Conservation (phyloP, 2,329 filamentous ascomycete species). For the Alternaria sp. region DNA sequence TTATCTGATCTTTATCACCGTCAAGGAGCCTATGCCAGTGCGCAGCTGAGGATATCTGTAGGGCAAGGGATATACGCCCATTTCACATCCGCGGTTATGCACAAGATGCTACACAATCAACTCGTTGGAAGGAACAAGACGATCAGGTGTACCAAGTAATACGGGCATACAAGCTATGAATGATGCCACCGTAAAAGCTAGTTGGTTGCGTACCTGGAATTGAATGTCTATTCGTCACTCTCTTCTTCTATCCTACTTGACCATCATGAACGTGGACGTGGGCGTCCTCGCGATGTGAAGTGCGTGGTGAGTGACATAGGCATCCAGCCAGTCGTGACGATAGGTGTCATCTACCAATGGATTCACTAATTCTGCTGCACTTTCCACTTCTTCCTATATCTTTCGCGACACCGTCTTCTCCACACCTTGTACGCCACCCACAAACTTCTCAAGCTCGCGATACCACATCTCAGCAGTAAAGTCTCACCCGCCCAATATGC, state of each 20-base stretch:
- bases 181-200: neutral
- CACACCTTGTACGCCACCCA: neutral
- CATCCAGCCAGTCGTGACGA: neutral
- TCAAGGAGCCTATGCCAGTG: neutral
- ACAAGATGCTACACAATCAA: neutral
- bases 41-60: neutral
- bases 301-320: neutral
- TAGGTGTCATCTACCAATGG: neutral
- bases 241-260: neutral
- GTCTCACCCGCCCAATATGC: neutral
- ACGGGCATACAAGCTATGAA: neutral
- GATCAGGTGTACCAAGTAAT: neutral
- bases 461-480: neutral
- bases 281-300: neutral
- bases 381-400: neutral
- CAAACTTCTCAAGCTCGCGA: neutral
- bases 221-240: neutral
- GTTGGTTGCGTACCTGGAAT: neutral
- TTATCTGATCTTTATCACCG: neutral
- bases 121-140: neutral
- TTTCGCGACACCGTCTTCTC: neutral
- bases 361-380: neutral
- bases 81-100: neutral
- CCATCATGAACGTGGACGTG: neutral
- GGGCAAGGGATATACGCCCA: neutral